Conservation (phyloP, 2,329 filamentous ascomycete genomes). For the Colletotrichum shisoi region DNA sequence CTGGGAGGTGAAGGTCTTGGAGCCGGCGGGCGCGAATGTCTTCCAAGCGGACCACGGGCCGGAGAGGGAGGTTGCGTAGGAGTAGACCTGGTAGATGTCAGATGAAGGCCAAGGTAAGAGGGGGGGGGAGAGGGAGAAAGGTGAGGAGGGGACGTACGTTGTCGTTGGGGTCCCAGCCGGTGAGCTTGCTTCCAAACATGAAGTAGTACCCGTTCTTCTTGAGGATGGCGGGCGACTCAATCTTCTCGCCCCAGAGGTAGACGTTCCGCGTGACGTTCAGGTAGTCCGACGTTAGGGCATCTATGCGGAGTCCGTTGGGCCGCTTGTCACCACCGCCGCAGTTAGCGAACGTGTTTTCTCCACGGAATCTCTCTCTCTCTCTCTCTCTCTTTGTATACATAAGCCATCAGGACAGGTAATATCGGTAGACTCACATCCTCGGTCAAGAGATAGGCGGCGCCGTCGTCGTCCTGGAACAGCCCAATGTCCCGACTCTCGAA, state of each 20-base stretch:
- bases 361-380: not conserved
- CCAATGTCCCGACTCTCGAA: slow-evolving; percentile 61
- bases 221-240: slow-evolving; percentile 69
- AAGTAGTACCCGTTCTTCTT: slow-evolving; percentile 69
- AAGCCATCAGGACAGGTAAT: no score
- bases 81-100: slow-evolving; percentile 53
- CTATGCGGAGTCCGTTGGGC: slow-evolving; percentile 54
- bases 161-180: slow-evolving; percentile 69
- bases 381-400: no score
- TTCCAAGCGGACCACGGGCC: slow-evolving; percentile 70
- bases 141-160: slow-evolving; percentile 53
- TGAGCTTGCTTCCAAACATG: slow-evolving; percentile 68
- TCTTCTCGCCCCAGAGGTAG: slow-evolving; percentile 61
- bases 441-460: slow-evolving; percentile 66
- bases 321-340: slow-evolving; percentile 13
- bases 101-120: no score
- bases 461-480: slow-evolving; percentile 68
- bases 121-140: no score
- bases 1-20: slow-evolving; percentile 68
- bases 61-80: slow-evolving; percentile 63
- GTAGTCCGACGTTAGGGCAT: slow-evolving; percentile 65
- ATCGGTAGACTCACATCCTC: slow-evolving; percentile 55
- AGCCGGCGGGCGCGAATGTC: slow-evolving; percentile 64
- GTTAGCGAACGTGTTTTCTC: not conserved
- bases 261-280: slow-evolving; percentile 58